Percentiles rank a stretch among this genome's conserved stretches.
These are phyloP conservation scores for Arabis alpina DNA, from an alignment of 345 rosid species.

Conservation along the genomic window DNA sequence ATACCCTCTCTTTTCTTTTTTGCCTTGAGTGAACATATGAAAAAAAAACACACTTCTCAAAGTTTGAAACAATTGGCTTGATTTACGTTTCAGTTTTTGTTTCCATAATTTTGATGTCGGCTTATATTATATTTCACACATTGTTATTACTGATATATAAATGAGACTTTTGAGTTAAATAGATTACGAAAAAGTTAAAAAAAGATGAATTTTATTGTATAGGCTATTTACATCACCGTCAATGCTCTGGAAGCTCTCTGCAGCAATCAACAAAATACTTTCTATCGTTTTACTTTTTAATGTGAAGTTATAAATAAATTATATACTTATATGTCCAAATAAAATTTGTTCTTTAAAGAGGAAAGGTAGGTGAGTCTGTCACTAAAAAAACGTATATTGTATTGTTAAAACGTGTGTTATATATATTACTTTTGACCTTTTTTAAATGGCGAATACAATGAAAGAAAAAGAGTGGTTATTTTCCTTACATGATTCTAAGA, in stretches of 20 bases:
- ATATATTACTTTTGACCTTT: background rate
- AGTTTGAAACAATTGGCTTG: conserved; percentile 15
- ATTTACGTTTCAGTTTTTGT: background rate
- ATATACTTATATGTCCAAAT: background rate
- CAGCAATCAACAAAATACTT: background rate
- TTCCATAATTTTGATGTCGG: conserved; percentile 2
- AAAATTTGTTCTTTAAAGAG: background rate
- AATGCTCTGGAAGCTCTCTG: background rate
- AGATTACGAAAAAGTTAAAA: background rate
- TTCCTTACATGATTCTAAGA: conserved; percentile 17
- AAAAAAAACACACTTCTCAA: background rate
- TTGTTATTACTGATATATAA: background rate
- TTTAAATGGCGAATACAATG: conserved; percentile 19
- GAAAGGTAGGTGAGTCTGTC: background rate
- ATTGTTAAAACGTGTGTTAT: too few relatives aligned
- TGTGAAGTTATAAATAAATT: background rate
- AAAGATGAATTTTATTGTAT: background rate
- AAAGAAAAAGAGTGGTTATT: conserved; percentile 17
- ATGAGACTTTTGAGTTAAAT: background rate
- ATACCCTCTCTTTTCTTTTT: background rate
- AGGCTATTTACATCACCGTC: background rate
- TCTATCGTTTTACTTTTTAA: too few relatives aligned
- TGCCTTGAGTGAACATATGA: conserved; percentile 23
- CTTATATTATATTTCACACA: conserved; percentile 10
- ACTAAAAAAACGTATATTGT: background rate